phyloP scores from a whole-genome alignment of 352 stramenopile species.

The Pythium folliculosum region DNA sequence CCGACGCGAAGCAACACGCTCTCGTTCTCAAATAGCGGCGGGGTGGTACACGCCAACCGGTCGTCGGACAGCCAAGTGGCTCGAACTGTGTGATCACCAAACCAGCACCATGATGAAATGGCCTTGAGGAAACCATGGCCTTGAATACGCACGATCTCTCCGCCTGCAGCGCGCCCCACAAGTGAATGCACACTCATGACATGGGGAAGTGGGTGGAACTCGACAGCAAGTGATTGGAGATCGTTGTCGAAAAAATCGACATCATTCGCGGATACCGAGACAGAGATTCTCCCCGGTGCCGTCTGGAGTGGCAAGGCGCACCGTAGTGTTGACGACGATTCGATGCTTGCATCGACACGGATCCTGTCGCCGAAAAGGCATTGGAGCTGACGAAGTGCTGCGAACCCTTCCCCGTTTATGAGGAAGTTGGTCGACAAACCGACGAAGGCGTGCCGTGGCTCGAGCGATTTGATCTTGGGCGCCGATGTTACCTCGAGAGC shows the following conservation, averaged over 20 bases:
- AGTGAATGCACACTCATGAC: neutral
- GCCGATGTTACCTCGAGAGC: constrained; percentile 18
- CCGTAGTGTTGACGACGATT: constrained; percentile 16
- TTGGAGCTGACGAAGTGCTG: constrained; percentile 9
- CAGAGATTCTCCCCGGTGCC: constrained; percentile 9
- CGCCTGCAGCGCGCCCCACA: neutral
- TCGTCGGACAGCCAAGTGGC: constrained; percentile 15
- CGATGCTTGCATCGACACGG: constrained; percentile 16
- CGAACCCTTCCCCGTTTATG: constrained; percentile 27
- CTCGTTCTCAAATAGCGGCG: neutral
- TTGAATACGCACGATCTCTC: constrained; percentile 6
- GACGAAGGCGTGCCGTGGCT: constrained; percentile 12
- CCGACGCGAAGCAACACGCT: neutral
- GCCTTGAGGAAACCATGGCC: constrained; percentile 12
- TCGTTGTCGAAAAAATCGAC: constrained; percentile 17
- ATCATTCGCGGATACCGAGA: constrained; percentile 28
- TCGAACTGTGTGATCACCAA: constrained; percentile 1
- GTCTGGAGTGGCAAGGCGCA: constrained; percentile 15
- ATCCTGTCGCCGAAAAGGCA: constrained; percentile 29
- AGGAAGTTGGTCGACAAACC: constrained; percentile 1
- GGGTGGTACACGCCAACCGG: constrained; percentile 11
- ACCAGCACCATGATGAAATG: constrained; percentile 17
- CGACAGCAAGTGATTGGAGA: neutral
- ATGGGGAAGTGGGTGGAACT: constrained; percentile 10
- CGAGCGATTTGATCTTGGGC: neutral